Base-by-base conservation (phyloP, 139 green algal species). In the Micractinium conductrix region DNA sequence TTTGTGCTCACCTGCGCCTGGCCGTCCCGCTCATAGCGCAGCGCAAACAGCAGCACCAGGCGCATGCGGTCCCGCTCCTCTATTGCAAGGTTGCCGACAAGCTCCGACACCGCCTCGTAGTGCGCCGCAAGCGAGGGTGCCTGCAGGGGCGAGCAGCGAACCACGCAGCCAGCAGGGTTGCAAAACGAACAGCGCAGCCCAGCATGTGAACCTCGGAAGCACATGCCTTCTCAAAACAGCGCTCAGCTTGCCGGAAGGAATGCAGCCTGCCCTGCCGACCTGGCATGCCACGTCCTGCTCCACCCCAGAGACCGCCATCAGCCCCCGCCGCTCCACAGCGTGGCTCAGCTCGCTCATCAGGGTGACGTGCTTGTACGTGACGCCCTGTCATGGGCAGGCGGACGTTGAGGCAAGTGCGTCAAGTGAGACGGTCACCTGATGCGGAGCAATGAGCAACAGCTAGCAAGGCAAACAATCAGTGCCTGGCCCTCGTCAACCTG, bases 231-330 rank as follows among this genome's bases (percentile, higher is more conserved):
- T n/a, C n/a, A n/a, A n/a, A n/a, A n/a, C n/a, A n/a, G n/a, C n/a
- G n/a, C n/a, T n/a, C n/a, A n/a, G n/a, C n/a, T n/a, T n/a, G n/a
- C n/a, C n/a, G n/a, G n/a, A n/a, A n/a, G n/a, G n/a, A n/a, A n/a
- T n/a, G n/a, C n/a, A n/a, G n/a, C n/a, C n/a, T n/a, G n/a, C n/a
- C n/a, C n/a, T n/a, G n/a, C n/a, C n/a, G n/a, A n/a, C n/a, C n/a
- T 72, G 88, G 88, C 94, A 98, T 48, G 90, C 92, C 50, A 99
- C 80, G 14, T 99, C 96, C 87, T 99, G 97, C 89, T 99, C 96
- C 40, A 95, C 79, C 35, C 63, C 88, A 37, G 88, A 92, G 12
- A 96, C 80, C 58, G 93, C 87, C 93, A 98, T 96, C 50, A 98
- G 92, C 22, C 74, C 83, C 16, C 95, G 86, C 21, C 40, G 70